These are phyloP conservation scores for Ustilago vetiveriae DNA, from an alignment of 1,284 basidiomycete genomes.

Conservation along the genomic window DNA sequence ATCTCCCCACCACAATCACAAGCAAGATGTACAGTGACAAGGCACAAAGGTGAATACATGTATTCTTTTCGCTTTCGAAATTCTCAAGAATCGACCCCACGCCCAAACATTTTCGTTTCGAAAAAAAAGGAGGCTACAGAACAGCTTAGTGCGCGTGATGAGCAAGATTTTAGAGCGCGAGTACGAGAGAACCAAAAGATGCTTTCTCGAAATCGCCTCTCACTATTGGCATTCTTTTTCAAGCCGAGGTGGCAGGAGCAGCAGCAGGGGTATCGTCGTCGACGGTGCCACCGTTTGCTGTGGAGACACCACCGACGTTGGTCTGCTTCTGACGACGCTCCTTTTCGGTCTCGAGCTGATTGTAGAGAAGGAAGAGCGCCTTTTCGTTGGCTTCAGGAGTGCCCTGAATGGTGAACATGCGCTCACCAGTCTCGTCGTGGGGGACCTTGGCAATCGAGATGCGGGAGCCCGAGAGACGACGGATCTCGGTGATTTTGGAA, in stretches of 20 bases:
- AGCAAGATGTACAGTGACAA: too few species aligned
- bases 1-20: too few species aligned
- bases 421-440: constrained; percentile 96
- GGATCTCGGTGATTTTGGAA: constrained; percentile 98
- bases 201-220: too few species aligned
- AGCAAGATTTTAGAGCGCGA: too few species aligned
- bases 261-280: constrained; percentile 48
- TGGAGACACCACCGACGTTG: constrained; percentile 11
- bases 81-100: too few species aligned
- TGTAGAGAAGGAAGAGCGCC: constrained; percentile 94
- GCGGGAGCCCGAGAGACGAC: constrained; percentile 92
- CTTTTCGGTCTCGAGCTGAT: constrained; percentile 69
- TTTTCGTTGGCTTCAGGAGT: constrained; percentile 76
- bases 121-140: too few species aligned
- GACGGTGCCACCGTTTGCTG: constrained; percentile 9
- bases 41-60: too few species aligned
- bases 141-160: too few species aligned
- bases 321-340: constrained; percentile 56
- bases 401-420: constrained; percentile 99
- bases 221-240: too few species aligned
- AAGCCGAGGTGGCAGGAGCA: constrained; percentile 25
- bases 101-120: too few species aligned
- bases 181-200: too few species aligned
- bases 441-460: constrained; percentile 98
- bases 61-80: too few species aligned